Conservation (phyloP, 2,329 filamentous ascomycete genomes). For the Penicillium verrucosum region DNA sequence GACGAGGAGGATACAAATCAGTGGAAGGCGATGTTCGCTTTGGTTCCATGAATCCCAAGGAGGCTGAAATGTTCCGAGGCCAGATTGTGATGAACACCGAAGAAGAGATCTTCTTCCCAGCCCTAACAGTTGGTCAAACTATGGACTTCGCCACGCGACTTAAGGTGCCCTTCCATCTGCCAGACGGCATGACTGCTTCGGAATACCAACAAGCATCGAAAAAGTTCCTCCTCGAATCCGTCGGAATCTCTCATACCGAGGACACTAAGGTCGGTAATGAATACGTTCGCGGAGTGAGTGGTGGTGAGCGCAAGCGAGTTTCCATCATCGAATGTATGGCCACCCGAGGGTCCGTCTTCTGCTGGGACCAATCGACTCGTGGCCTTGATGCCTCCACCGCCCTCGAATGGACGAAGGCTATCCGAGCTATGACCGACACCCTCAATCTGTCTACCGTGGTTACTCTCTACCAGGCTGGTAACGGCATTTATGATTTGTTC, state of each 20-base stretch:
- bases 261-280: conserved; percentile 68
- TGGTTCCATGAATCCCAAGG: conserved; percentile 45
- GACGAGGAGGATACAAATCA: conserved; percentile 56
- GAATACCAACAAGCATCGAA: conserved; percentile 49
- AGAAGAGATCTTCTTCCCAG: conserved; percentile 52
- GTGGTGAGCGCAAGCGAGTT: conserved; percentile 67
- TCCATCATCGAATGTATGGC: conserved; percentile 65
- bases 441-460: conserved; percentile 60
- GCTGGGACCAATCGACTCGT: conserved; percentile 66
- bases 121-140: conserved; percentile 51
- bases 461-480: conserved; percentile 67
- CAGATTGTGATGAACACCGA: conserved; percentile 59
- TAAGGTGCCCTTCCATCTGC: conserved; percentile 53
- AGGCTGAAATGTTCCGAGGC: conserved; percentile 50
- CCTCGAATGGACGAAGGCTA: conserved; percentile 57
- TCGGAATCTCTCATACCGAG: conserved; percentile 58
- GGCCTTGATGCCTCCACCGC: conserved; percentile 66
- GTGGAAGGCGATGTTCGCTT: conserved; percentile 60
- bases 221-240: conserved; percentile 56
- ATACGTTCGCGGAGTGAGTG: conserved; percentile 63
- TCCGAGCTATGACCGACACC: conserved; percentile 64
- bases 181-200: conserved; percentile 45
- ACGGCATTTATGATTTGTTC: conserved; percentile 67
- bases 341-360: conserved; percentile 56
- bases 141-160: conserved; percentile 56